A percentile compares a stretch with the other conserved stretches of the same genome.
phyloP scores from a whole-genome alignment of 805 yeast genomes.

The Candida quercuum region DNA sequence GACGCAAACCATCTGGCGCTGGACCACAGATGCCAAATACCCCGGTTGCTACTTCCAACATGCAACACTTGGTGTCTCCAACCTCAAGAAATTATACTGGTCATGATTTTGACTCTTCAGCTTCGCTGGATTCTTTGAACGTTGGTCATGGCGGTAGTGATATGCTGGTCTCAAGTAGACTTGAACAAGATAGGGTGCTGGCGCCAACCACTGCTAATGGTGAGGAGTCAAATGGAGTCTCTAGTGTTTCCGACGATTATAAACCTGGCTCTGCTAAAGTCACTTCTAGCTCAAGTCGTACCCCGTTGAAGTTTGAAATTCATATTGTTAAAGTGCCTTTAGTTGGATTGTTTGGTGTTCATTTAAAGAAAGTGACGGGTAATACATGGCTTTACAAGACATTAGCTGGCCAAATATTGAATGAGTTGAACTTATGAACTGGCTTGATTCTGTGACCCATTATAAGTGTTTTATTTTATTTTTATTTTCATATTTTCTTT shows the following conservation, averaged over 20 bases:
- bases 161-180: constrained; percentile 54
- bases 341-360: constrained; percentile 88
- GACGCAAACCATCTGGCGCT: constrained; percentile 34
- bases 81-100: constrained; percentile 24
- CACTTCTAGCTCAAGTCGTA: constrained; percentile 28
- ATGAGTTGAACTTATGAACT: constrained; percentile 22
- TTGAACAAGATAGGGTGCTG: constrained; percentile 39
- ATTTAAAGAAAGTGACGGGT: constrained; percentile 88
- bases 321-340: constrained; percentile 89
- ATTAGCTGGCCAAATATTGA: constrained; percentile 76
- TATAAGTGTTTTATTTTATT: too few species aligned
- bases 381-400: constrained; percentile 94
- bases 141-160: constrained; percentile 39
- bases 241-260: neutral
- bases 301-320: constrained; percentile 84
- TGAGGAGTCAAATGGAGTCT: constrained; percentile 4
- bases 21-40: constrained; percentile 45
- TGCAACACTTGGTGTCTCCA: constrained; percentile 24
- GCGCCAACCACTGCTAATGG: constrained; percentile 7
- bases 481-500: too few species aligned
- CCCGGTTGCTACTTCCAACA: constrained; percentile 40
- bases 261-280: constrained; percentile 2
- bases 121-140: constrained; percentile 59
- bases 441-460: neutral
- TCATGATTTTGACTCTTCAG: constrained; percentile 35